phyloP scores from a whole-genome alignment of 2,329 filamentous ascomycete genomes.

The Karstenula rhodostoma region DNA sequence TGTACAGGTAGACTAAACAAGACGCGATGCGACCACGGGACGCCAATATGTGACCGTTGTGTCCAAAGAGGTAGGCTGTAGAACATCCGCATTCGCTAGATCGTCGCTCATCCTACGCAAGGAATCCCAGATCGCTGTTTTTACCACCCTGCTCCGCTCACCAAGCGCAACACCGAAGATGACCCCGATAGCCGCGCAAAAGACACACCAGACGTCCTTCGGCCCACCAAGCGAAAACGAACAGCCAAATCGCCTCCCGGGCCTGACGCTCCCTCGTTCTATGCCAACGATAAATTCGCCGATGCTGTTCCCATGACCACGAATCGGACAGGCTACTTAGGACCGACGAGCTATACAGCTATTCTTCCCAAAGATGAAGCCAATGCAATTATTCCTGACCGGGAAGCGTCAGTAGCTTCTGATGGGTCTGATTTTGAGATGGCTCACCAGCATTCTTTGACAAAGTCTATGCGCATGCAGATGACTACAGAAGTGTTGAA shows the following conservation, averaged over 20 bases:
- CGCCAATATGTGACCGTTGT: constrained; percentile 44
- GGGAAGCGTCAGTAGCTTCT: constrained; percentile 35
- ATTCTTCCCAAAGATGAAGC: constrained; percentile 40
- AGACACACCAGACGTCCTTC: constrained; percentile 23
- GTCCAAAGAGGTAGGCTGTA: constrained; percentile 33
- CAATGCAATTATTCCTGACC: constrained; percentile 21
- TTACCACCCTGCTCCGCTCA: constrained; percentile 47
- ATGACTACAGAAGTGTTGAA: constrained; percentile 40
- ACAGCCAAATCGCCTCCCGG: constrained; percentile 23
- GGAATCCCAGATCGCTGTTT: constrained; percentile 42
- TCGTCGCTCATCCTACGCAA: neutral
- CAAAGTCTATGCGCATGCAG: constrained; percentile 40
- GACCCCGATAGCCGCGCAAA: constrained; percentile 17
- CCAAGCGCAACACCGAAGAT: constrained; percentile 31
- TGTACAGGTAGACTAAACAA: constrained; percentile 35
- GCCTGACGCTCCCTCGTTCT: constrained; percentile 24
- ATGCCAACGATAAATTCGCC: constrained; percentile 33
- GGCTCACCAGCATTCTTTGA: constrained; percentile 40
- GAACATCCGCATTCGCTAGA: neutral
- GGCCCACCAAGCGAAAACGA: constrained; percentile 39
- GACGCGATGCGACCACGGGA: constrained; percentile 43
- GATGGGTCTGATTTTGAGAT: constrained; percentile 39
- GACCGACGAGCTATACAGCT: constrained; percentile 43
- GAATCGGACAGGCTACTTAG: constrained; percentile 44
- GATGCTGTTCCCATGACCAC: constrained; percentile 44